These are phyloP conservation scores for Pyrenula massariospora DNA, from an alignment of 495 filamentous ascomycete species.

Conservation along the genomic window DNA sequence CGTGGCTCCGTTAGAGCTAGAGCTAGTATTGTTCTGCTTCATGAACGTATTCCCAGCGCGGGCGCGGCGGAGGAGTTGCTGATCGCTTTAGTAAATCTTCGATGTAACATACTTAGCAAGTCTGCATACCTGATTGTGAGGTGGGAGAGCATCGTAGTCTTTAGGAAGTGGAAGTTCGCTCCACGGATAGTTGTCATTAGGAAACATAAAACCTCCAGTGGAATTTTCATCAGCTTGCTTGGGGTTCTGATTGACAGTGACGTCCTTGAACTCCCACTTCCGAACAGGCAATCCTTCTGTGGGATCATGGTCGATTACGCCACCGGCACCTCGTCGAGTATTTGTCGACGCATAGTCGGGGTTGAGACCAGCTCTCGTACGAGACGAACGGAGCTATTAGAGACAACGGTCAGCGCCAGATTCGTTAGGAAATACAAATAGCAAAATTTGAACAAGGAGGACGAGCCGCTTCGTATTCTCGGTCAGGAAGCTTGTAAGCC, in stretches of 20 bases:
- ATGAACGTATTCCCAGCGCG: slow-evolving; percentile 61
- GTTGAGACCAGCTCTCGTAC: slow-evolving; percentile 9
- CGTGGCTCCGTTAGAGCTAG: not conserved
- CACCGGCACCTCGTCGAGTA: slow-evolving; percentile 60
- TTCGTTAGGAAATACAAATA: no score
- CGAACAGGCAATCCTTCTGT: slow-evolving; percentile 90
- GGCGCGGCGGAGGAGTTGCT: slow-evolving; percentile 68
- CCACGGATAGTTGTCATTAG: slow-evolving; percentile 33
- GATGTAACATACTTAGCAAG: not conserved
- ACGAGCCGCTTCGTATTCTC: no score
- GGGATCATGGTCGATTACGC: slow-evolving; percentile 82
- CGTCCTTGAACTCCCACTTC: slow-evolving; percentile 69
- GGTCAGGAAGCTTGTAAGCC: no score
- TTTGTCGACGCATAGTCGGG: slow-evolving; percentile 35
- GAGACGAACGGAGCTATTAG: slow-evolving; percentile 32
- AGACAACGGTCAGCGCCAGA: not conserved
- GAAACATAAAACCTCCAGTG: slow-evolving; percentile 43
- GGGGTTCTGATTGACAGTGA: slow-evolving; percentile 56
- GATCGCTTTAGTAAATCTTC: not conserved
- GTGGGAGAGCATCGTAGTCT: slow-evolving; percentile 69
- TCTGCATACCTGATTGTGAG: slow-evolving; percentile 47
- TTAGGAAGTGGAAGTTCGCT: slow-evolving; percentile 67
- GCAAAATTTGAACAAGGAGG: no score
- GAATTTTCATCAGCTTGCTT: slow-evolving; percentile 38
- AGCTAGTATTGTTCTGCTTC: not conserved